Evolutionary conservation across 2,329 filamentous ascomycete genomes (phyloP).

Genomic region (Ascochyta viciae-villosae): DNA sequence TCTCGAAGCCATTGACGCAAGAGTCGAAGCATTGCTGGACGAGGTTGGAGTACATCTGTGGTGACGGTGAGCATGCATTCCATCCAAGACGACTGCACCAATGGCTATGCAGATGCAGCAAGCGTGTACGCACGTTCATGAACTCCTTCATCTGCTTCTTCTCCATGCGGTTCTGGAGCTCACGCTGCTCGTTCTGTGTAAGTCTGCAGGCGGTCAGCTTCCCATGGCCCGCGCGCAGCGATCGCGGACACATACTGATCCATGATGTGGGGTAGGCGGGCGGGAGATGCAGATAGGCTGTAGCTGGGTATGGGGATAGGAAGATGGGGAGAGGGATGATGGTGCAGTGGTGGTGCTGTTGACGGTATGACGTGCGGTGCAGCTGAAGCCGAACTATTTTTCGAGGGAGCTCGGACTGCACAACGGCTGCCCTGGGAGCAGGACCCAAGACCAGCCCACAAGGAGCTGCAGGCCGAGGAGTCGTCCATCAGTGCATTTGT

Average conservation of each 20-base stretch:
- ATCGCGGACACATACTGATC: slow-evolving; percentile 42
- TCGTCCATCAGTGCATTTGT: background rate
- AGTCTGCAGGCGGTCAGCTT: slow-evolving; percentile 60
- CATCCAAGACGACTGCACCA: slow-evolving; percentile 3
- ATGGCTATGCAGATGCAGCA: slow-evolving; percentile 4
- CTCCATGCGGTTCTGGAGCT: slow-evolving; percentile 94
- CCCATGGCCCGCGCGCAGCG: background rate
- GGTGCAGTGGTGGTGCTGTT: slow-evolving; percentile 2
- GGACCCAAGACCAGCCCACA: background rate
- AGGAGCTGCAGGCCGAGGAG: slow-evolving; percentile 8
- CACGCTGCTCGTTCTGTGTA: slow-evolving; percentile 81
- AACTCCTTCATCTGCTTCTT: slow-evolving; percentile 99
- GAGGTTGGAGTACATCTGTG: slow-evolving; percentile 73
- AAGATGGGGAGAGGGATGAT: background rate
- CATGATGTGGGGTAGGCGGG: slow-evolving; percentile 32
- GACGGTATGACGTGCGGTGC: slow-evolving; percentile 23
- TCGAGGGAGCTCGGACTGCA: slow-evolving; percentile 1
- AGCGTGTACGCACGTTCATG: slow-evolving; percentile 75
- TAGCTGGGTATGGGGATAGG: background rate
- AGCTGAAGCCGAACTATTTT: slow-evolving; percentile 5
- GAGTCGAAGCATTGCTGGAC: slow-evolving; percentile 93
- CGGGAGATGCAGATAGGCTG: background rate
- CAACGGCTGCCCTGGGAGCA: background rate
- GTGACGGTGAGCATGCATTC: background rate
- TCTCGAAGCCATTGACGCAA: slow-evolving; percentile 98